Percentiles rank a stretch among this genome's conserved stretches.
Evolutionary conservation across 1,284 basidiomycete species (phyloP).

Genomic region (Cutaneotrichosporon sp.): DNA sequence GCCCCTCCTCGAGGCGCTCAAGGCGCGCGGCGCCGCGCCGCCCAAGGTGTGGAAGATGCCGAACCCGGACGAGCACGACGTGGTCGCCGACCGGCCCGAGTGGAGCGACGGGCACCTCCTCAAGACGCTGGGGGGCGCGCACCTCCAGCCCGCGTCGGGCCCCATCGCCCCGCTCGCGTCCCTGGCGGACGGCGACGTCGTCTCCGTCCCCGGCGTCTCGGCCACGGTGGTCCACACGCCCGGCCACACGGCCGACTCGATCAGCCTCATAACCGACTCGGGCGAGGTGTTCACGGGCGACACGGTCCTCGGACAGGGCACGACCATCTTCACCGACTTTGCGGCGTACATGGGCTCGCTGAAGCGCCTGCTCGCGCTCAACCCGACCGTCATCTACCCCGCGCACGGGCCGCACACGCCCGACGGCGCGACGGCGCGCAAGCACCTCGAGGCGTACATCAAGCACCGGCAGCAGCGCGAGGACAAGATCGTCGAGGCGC

Average conservation of each 20-base stretch:
- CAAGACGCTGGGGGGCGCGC: constrained; percentile 13
- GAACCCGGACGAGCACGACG: constrained; percentile 43
- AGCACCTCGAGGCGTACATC: constrained; percentile 70
- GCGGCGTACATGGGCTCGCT: constrained; percentile 52
- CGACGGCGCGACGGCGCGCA: constrained; percentile 50
- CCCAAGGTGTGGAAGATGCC: constrained; percentile 56
- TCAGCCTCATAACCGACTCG: constrained; percentile 60
- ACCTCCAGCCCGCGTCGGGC: background rate
- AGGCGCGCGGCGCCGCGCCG: constrained; percentile 50
- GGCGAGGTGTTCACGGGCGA: constrained; percentile 78
- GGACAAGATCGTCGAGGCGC: constrained; percentile 61
- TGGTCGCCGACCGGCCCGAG: constrained; percentile 6
- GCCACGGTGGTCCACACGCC: constrained; percentile 78
- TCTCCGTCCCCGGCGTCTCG: constrained; percentile 23
- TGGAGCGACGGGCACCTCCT: constrained; percentile 16
- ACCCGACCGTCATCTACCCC: constrained; percentile 65
- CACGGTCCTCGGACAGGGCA: constrained; percentile 86
- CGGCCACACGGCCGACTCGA: constrained; percentile 87
- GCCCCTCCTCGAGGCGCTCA: constrained; percentile 68
- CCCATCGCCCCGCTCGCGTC: background rate
- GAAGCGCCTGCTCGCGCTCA: constrained; percentile 44
- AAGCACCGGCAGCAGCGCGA: constrained; percentile 81
- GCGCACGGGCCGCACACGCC: constrained; percentile 76
- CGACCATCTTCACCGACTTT: constrained; percentile 86
- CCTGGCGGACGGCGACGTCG: constrained; percentile 6